Evolutionary conservation across 1,139 yeast species (phyloP).

Genomic region (Geotrichum phurueaensis): DNA sequence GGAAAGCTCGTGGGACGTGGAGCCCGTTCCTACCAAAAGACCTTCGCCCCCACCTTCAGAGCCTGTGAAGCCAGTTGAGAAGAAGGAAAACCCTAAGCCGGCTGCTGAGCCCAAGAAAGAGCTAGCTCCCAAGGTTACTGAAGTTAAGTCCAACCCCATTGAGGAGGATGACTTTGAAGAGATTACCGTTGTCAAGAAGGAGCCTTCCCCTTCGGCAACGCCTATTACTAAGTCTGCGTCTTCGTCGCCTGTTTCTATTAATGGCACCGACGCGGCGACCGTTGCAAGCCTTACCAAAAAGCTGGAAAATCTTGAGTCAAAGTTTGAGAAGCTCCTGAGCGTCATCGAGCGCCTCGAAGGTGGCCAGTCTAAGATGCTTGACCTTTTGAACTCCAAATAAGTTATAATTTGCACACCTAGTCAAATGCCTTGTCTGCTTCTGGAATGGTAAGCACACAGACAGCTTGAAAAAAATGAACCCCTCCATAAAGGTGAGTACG

Average conservation of each 20-base stretch:
- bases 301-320: conserved; percentile 36
- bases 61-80: conserved; percentile 17
- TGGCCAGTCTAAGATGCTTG: conserved; percentile 13
- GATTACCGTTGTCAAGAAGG: conserved; percentile 4
- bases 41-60: conserved; percentile 13
- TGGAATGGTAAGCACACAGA: not conserved
- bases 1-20: conserved; percentile 31
- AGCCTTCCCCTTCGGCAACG: not conserved
- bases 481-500: too few relatives aligned
- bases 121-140: conserved; percentile 10
- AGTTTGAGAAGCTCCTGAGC: conserved; percentile 37
- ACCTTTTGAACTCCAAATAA: conserved; percentile 7
- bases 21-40: conserved; percentile 19
- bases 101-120: conserved; percentile 18
- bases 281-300: conserved; percentile 16
- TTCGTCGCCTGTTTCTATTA: not conserved
- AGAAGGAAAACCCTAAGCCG: conserved; percentile 9
- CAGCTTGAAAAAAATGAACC: not conserved
- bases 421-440: not conserved
- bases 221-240: conserved; percentile 8
- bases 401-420: not conserved
- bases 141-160: conserved; percentile 13
- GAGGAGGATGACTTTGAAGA: conserved; percentile 8
- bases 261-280: not conserved
- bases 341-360: conserved; percentile 8